These are phyloP conservation scores for Sarocladiaceae sp. DNA, from an alignment of 2,329 filamentous ascomycete genomes.

Conservation along the genomic window DNA sequence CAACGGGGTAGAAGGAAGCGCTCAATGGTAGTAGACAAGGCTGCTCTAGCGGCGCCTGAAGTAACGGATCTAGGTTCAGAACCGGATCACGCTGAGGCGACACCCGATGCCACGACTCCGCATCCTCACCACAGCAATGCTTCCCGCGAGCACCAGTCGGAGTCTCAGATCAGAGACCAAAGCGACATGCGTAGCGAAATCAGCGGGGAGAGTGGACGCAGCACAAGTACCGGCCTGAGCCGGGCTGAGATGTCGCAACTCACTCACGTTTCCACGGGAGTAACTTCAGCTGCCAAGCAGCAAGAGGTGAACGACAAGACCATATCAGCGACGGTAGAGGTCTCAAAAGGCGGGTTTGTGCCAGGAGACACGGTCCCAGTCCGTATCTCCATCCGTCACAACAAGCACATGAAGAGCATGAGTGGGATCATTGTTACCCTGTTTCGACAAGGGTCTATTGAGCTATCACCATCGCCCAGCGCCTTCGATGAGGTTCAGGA, in stretches of 20 bases:
- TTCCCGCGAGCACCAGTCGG: conserved; percentile 1
- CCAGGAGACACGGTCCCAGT: conserved; percentile 79
- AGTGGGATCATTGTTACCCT: conserved; percentile 90
- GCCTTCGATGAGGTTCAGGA: conserved; percentile 17
- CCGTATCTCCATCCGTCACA: conserved; percentile 77
- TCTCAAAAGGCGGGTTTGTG: conserved; percentile 75
- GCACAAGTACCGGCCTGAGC: conserved; percentile 57
- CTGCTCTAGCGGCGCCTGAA: conserved; percentile 36
- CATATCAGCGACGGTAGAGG: conserved; percentile 80
- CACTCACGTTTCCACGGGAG: conserved; percentile 22
- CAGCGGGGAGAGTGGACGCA: conserved; percentile 64
- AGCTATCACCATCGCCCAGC: conserved; percentile 57
- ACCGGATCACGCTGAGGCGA: conserved; percentile 26
- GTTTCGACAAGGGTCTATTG: conserved; percentile 84
- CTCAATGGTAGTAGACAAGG: conserved; percentile 37
- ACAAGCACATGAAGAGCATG: conserved; percentile 82
- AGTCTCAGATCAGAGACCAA: conserved; percentile 33
- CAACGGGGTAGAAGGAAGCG: conserved; percentile 52
- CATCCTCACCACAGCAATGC: neutral
- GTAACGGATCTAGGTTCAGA: conserved; percentile 29
- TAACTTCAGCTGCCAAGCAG: conserved; percentile 30
- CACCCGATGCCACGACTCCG: neutral
- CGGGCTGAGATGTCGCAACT: conserved; percentile 36
- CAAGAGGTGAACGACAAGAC: conserved; percentile 59
- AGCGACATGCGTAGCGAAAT: conserved; percentile 60